phyloP scores from a whole-genome alignment of 805 yeast species.

The Lipomyces kockii region DNA sequence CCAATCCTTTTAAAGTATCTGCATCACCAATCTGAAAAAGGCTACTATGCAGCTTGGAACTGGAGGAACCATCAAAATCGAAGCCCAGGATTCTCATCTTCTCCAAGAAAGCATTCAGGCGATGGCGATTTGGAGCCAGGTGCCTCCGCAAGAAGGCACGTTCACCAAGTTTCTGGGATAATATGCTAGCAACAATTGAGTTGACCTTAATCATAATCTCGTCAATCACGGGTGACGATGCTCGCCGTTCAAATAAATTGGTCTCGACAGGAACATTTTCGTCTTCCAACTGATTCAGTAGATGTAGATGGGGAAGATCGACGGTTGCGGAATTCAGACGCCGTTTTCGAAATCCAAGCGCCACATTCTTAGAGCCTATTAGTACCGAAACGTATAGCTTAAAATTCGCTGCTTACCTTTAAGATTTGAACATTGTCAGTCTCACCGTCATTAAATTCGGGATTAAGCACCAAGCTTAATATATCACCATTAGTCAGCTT shows the following conservation, averaged over 20 bases:
- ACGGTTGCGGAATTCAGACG: constrained; percentile 59
- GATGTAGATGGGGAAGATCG: constrained; percentile 56
- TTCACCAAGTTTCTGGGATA: constrained; percentile 78
- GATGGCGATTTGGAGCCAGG: constrained; percentile 77
- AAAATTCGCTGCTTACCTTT: constrained; percentile 3
- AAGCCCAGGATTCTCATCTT: constrained; percentile 61
- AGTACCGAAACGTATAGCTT: background rate
- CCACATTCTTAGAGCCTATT: constrained; percentile 45
- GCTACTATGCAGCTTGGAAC: constrained; percentile 73
- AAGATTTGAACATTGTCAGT: background rate
- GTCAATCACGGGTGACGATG: constrained; percentile 62
- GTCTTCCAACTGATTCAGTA: constrained; percentile 83
- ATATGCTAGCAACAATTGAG: constrained; percentile 79
- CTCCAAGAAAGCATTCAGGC: constrained; percentile 76
- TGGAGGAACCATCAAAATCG: constrained; percentile 71
- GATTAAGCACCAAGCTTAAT: background rate
- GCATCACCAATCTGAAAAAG: constrained; percentile 66
- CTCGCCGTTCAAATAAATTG: constrained; percentile 69
- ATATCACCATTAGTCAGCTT: constrained; percentile 59
- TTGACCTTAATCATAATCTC: constrained; percentile 84
- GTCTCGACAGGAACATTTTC: constrained; percentile 73
- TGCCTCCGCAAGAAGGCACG: constrained; percentile 85
- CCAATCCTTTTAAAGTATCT: constrained; percentile 70
- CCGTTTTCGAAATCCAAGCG: constrained; percentile 71
- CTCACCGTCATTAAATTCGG: background rate